Evolutionary conservation across 257 asterid genomes (phyloP), one percentile per base, ranked within the genome.

Genomic region (Rehmannia glutinosa): DNA sequence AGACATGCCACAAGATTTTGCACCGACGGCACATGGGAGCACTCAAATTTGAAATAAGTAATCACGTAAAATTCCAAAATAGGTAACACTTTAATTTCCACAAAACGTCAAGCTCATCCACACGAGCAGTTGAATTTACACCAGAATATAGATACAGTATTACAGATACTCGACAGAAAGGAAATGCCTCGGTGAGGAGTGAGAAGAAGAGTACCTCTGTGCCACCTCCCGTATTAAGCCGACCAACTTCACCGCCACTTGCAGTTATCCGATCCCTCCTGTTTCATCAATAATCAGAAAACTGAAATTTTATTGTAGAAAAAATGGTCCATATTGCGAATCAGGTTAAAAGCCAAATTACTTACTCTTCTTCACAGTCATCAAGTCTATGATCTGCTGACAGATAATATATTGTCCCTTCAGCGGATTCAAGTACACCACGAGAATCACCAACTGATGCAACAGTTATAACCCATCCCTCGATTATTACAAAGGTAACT

Each of bases 391-490:
- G 99, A 78, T 94, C 99, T 12, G 97, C 98, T 3, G 99, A 94
- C 47, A 94, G 87, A 84, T 87, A 80, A 75, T 82, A 78, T 75
- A 94, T 87, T 4, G 64, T 76, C 45, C 99, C 97, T 79, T 94
- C 99, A 27, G 93, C 84, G 32, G 99, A 91, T 84, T 94, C 98
- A 56, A 94, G 96, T 42, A 94, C 72, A 55, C 92, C 91, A 43
- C 96, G 94, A 73, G 99, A 94, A 84, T 94, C 99, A 9, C 99
- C 99, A 71, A 94, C 98, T 33, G 99, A 94, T 62, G 98, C 99
- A 50, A 89, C 97, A 24, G 98, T 94, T 60, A 87, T 74, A 57
- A 84, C 82, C 99, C 99, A 94, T 59, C 97, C 98, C 69, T 94
- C 97, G 8, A 89, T 82, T 75, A 94, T 91, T 63, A 89, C 97